Base-by-base conservation (phyloP, 495 filamentous ascomycete species). In the Aspergillus egyptiacus region DNA sequence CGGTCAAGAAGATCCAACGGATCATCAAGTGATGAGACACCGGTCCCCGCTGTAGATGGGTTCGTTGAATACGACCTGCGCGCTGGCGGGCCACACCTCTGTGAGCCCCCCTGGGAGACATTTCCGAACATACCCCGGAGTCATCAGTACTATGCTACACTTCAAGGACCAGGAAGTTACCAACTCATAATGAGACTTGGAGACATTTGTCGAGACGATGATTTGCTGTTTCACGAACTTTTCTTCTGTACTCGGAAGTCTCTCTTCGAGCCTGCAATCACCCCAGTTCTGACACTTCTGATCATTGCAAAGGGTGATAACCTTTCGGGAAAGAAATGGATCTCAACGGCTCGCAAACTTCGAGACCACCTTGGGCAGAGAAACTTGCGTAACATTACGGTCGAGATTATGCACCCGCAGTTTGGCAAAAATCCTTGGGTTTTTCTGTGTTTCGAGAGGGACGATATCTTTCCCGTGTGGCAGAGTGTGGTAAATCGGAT, bases 11-110 rank as follows among this genome's bases (percentile, higher is more conserved):
- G 49, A 5, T 19, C 32, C 9, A 2, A 46, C 7, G 22, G 39
- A 2, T 46, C 49, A 3, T 51, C 49, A 3, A 46, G 31, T 11
- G 49, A 51, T 14, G 34, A 38, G 23, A 42, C 13, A 2, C 49
- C 40, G 2, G 14, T 46, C 14, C 30, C 19, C 31, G 13, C 3
- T 2, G 3, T 2, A 14, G 49, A 51, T 31, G 41, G 49, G 13
- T 38, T 51, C 25, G 1, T 51, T 0, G 40, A 51, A 31, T 13
- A 22, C 9, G 49, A 51, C n/a, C 41, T 51, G 7, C 11, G 49
- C 5, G 49, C 49, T 3, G 49, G 49, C 6, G 33, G 34, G 34
- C 20, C 20, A 13, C 19, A 14, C 2, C 19, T 39, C 11, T 39
- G 36, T 20, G 19, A 39, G 19, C 25, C 19, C 4, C 36, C 36